Evolutionary conservation across 2,329 filamentous ascomycete genomes (phyloP).

Genomic region (Colletotrichum sojae): DNA sequence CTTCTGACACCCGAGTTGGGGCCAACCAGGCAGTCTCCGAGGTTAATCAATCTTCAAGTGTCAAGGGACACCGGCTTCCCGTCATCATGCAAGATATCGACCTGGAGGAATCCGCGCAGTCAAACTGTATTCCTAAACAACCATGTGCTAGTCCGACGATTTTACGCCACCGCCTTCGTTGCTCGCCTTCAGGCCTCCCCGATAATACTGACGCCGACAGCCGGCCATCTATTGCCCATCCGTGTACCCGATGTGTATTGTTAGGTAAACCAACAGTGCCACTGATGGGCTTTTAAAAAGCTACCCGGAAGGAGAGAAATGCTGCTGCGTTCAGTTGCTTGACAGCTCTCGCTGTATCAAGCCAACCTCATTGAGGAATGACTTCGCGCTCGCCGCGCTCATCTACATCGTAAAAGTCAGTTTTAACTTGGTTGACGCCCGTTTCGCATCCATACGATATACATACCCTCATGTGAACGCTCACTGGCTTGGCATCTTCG

Average conservation of each 20-base stretch:
- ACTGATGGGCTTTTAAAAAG: conserved; percentile 4
- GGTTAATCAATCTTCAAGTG: conserved; percentile 24
- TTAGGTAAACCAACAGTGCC: conserved; percentile 3
- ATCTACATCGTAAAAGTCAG: conserved; percentile 55
- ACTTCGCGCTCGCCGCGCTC: conserved; percentile 67
- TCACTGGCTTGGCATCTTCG: conserved; percentile 67
- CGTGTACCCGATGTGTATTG: conserved; percentile 13
- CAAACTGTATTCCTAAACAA: conserved; percentile 29
- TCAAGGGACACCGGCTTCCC: conserved; percentile 21
- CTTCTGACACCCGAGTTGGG: too few relatives aligned
- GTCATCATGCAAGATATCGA: conserved; percentile 30
- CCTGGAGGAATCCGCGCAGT: conserved; percentile 13
- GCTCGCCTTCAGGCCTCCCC: conserved; percentile 12
- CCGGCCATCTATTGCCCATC: conserved; percentile 5
- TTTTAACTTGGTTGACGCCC: not conserved
- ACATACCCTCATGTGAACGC: conserved; percentile 73
- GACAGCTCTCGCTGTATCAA: conserved; percentile 67
- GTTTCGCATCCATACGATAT: too few relatives aligned
- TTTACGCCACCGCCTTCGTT: conserved; percentile 34
- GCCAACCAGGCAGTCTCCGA: not conserved
- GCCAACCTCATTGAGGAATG: conserved; percentile 64
- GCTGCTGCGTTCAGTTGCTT: conserved; percentile 47
- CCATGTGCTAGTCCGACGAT: conserved; percentile 6
- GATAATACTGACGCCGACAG: conserved; percentile 14
- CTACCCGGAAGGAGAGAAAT: conserved; percentile 6